Conservation (phyloP, 805 yeast species). For the Barnettozyma siamensis region DNA sequence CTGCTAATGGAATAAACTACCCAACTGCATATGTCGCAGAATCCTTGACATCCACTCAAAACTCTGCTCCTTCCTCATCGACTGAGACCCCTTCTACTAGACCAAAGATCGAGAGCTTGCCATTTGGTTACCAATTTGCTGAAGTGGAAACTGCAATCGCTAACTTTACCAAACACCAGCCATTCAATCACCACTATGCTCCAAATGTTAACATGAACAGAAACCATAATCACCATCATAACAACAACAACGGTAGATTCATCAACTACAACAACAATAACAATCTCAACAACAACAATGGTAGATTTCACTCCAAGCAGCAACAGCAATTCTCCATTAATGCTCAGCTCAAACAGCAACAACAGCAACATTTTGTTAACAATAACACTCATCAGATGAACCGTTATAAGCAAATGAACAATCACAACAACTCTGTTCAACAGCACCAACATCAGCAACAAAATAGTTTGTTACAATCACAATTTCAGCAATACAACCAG, state of each 20-base stretch:
- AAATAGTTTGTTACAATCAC: conserved; percentile 1
- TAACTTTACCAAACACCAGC: conserved; percentile 26
- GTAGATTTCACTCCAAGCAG: conserved; percentile 6
- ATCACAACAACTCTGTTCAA: conserved; percentile 1
- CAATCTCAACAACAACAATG: conserved; percentile 3
- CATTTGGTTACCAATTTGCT: conserved; percentile 22
- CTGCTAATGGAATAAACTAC: too few species aligned
- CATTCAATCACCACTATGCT: conserved; percentile 27
- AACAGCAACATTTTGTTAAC: conserved; percentile 18
- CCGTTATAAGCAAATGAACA: conserved; percentile 16
- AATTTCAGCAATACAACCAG: conserved; percentile 4
- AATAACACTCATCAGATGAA: conserved; percentile 16
- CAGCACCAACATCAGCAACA: conserved; percentile 7
- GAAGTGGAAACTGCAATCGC: conserved; percentile 27
- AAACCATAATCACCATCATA: conserved; percentile 9
- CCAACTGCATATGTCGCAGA: too few species aligned
- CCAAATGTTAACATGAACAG: conserved; percentile 24
- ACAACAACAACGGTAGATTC: conserved; percentile 8
- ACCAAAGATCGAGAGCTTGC: conserved; percentile 12
- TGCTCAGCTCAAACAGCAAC: conserved; percentile 23
- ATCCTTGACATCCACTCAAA: too few species aligned
- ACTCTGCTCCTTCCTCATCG: too few species aligned
- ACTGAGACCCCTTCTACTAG: background rate
- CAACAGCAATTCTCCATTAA: conserved; percentile 16
- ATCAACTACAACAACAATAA: conserved; percentile 4